phyloP scores from a whole-genome alignment of 768 basidiomycete genomes.

The Suillus subalutaceus region DNA sequence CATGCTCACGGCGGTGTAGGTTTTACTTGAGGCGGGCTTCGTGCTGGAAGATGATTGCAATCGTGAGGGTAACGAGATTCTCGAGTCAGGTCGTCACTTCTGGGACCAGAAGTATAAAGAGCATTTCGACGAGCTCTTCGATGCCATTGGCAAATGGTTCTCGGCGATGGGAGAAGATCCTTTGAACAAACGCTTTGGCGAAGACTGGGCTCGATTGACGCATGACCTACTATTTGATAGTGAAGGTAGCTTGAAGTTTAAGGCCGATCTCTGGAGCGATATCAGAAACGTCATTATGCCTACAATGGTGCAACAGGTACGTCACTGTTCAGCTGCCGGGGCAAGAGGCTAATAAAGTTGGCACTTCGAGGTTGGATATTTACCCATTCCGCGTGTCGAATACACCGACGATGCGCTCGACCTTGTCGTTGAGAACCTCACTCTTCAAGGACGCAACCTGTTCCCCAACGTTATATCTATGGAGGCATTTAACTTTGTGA shows the following conservation, averaged over 20 bases:
- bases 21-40: constrained; percentile 81
- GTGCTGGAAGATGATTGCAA: constrained; percentile 80
- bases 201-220: constrained; percentile 82
- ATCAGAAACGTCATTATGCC: constrained; percentile 84
- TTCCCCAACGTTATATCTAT: constrained; percentile 79
- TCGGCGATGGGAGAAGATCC: constrained; percentile 84
- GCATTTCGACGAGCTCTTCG: constrained; percentile 83
- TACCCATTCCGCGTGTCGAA: constrained; percentile 93
- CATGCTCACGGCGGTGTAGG: constrained; percentile 34
- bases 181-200: constrained; percentile 76
- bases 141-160: constrained; percentile 77
- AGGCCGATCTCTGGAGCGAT: constrained; percentile 87
- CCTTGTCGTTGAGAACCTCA: constrained; percentile 92
- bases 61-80: constrained; percentile 61
- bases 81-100: constrained; percentile 74
- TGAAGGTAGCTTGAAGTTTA: constrained; percentile 87
- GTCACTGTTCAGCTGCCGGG: constrained; percentile 18
- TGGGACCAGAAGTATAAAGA: constrained; percentile 73
- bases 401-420: constrained; percentile 88
- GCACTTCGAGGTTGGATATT: constrained; percentile 59
- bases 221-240: constrained; percentile 76
- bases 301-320: constrained; percentile 70
- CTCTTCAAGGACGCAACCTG: constrained; percentile 84
- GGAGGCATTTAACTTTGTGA: constrained; percentile 81
- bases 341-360: background rate